phyloP scores from a whole-genome alignment of 805 yeast genomes.

The Nakazawaea populi region DNA sequence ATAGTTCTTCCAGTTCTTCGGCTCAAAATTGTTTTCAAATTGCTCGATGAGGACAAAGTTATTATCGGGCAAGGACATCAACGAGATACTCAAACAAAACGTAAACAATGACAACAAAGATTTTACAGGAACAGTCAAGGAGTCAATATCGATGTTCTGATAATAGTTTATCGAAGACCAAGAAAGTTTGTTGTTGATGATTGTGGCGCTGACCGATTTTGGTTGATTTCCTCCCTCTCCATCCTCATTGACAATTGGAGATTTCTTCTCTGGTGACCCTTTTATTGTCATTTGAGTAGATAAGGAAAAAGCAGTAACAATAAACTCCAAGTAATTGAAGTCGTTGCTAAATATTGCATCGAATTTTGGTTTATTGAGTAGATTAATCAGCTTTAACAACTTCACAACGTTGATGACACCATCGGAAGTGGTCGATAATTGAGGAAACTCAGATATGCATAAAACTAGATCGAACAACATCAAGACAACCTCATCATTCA shows the following conservation, averaged over 20 bases:
- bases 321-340: conserved; percentile 34
- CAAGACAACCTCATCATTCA: conserved; percentile 18
- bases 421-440: conserved; percentile 21
- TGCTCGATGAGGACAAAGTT: conserved; percentile 13
- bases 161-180: conserved; percentile 28
- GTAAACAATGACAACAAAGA: conserved; percentile 40
- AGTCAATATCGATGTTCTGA: conserved; percentile 36
- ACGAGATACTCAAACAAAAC: conserved; percentile 39
- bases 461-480: conserved; percentile 34
- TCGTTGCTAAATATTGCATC: conserved; percentile 27
- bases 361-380: conserved; percentile 39
- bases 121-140: conserved; percentile 30
- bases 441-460: conserved; percentile 45
- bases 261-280: conserved; percentile 11
- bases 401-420: conserved; percentile 30
- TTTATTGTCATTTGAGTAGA: background rate
- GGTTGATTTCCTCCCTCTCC: background rate
- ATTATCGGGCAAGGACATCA: conserved; percentile 21
- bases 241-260: background rate
- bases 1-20: conserved; percentile 34
- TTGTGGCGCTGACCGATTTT: conserved; percentile 18
- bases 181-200: conserved; percentile 16
- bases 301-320: conserved; percentile 41
- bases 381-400: conserved; percentile 35
- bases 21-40: conserved; percentile 18